Conservation (phyloP, 2,329 filamentous ascomycete genomes). For the Aspergillus eucalypticola region DNA sequence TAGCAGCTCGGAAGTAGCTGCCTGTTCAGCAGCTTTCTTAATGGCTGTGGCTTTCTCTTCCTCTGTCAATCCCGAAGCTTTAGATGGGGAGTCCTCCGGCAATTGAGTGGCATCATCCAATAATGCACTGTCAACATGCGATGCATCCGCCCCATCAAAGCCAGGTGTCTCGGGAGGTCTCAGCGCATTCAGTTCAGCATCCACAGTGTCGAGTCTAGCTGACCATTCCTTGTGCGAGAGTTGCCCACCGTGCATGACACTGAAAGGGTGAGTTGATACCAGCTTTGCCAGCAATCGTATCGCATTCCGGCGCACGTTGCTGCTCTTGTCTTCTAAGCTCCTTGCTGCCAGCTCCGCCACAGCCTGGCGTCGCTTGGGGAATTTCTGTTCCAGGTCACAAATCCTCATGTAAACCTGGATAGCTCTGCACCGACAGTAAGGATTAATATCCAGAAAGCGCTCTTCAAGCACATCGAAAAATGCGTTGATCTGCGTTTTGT, state of each 20-base stretch:
- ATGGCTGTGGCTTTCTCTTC: constrained; percentile 73
- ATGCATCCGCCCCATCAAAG: constrained; percentile 65
- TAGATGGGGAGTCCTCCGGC: constrained; percentile 64
- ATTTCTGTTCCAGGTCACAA: constrained; percentile 94
- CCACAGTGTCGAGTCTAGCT: constrained; percentile 75
- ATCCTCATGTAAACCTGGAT: constrained; percentile 92
- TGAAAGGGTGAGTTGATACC: constrained; percentile 93
- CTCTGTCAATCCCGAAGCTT: constrained; percentile 70
- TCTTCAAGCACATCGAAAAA: constrained; percentile 98
- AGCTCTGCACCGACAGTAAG: constrained; percentile 86
- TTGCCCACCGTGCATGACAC: constrained; percentile 84
- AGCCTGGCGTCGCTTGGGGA: constrained; percentile 84
- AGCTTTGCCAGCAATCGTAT: constrained; percentile 87
- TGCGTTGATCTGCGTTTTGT: constrained; percentile 91
- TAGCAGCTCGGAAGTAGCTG: constrained; percentile 83
- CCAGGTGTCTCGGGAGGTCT: constrained; percentile 74
- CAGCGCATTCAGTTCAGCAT: constrained; percentile 76
- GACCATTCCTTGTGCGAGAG: constrained; percentile 85
- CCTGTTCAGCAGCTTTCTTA: constrained; percentile 80
- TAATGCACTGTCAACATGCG: constrained; percentile 74
- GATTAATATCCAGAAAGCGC: constrained; percentile 93
- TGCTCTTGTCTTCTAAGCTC: constrained; percentile 96
- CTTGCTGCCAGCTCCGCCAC: constrained; percentile 83
- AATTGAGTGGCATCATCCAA: constrained; percentile 87
- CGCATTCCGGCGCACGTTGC: constrained; percentile 91